Conservation (phyloP, 2,329 filamentous ascomycete species). For the Xylaria digitata region DNA sequence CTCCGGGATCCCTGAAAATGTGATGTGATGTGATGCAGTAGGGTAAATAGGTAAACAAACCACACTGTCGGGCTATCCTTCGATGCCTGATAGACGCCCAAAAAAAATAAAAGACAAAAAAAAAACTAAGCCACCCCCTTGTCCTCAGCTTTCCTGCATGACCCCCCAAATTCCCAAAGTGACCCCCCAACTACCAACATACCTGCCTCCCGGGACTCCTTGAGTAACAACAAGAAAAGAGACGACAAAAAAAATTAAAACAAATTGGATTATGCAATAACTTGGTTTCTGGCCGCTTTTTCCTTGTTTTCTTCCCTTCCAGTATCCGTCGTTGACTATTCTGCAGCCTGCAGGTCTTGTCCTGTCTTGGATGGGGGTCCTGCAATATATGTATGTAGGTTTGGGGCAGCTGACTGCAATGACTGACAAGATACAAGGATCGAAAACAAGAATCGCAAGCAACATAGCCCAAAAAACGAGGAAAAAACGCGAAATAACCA, state of each 20-base stretch:
- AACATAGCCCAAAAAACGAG: constrained; percentile 33
- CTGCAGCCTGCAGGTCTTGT: constrained; percentile 25
- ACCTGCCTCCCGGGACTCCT: constrained; percentile 18
- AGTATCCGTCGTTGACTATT: constrained; percentile 24
- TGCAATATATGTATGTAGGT: not conserved
- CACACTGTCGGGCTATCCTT: constrained; percentile 27
- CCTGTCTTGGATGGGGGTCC: not conserved
- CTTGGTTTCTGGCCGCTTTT: constrained; percentile 14
- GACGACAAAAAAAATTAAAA: constrained; percentile 3
- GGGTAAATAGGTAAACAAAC: constrained; percentile 20
- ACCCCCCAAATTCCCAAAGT: constrained; percentile 14
- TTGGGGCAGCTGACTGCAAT: constrained; percentile 14
- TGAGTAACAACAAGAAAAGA: not conserved
- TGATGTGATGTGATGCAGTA: constrained; percentile 31
- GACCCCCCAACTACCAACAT: constrained; percentile 25
- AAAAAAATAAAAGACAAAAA: constrained; percentile 2
- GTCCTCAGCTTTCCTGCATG: constrained; percentile 34
- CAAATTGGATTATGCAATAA: constrained; percentile 27
- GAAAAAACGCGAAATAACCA: constrained; percentile 30
- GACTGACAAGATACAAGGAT: constrained; percentile 27
- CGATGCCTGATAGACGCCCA: constrained; percentile 37
- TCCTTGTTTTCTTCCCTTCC: not conserved
- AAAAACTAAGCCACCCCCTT: constrained; percentile 26
- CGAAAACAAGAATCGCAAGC: constrained; percentile 27
- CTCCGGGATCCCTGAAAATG: constrained; percentile 19